Evolutionary conservation across 495 filamentous ascomycete species (phyloP), one percentile per base, ranked within the genome.

Genomic region (Daldinia vernicosa): DNA sequence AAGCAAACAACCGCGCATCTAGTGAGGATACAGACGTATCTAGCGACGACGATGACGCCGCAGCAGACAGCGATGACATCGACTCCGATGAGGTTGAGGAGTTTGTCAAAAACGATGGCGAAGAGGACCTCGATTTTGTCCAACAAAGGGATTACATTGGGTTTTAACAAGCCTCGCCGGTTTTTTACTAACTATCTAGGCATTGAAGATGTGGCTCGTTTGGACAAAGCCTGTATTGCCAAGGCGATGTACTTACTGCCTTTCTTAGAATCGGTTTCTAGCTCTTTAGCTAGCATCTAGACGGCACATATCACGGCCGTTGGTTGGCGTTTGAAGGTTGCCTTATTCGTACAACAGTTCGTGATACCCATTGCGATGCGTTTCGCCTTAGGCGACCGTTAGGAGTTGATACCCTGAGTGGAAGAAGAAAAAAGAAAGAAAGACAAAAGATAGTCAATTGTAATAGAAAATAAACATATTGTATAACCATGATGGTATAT

Each of bases 21-120:
- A 58, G 60, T 65, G 87, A 87, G 6, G 90, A 92, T 60, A 86
- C 89, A 72, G 90, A 96, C 75, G 74, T 93, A 33, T 94, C 92
- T 67, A 96, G 93, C 82, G 93, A 97, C 72, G 92, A 93, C 52
- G 91, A 94, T 66, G 89, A 90, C 65, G 90, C 92, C 63, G 88
- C 88, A 73, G 90, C 90, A 71, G 89, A 93, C 73, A 90, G 89
- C 74, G 89, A 96, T 76, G 94, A 97, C 79, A 86, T 97, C 76
- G 94, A 97, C 79, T 97, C 93, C 32, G 94, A 96, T 74, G 90
- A 89, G 57, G 86, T 95, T 58, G 91, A 91, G 53, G 93, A 96
- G 77, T 89, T 92, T 73, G 79, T 85, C 68, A 82, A 81, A 67
- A 77, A 79, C 53, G 79, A 82, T 59, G 82, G 80, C 17, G 53